These are phyloP conservation scores for Diaporthe nobilis DNA, from an alignment of 2,329 filamentous ascomycete genomes.

Conservation along the genomic window DNA sequence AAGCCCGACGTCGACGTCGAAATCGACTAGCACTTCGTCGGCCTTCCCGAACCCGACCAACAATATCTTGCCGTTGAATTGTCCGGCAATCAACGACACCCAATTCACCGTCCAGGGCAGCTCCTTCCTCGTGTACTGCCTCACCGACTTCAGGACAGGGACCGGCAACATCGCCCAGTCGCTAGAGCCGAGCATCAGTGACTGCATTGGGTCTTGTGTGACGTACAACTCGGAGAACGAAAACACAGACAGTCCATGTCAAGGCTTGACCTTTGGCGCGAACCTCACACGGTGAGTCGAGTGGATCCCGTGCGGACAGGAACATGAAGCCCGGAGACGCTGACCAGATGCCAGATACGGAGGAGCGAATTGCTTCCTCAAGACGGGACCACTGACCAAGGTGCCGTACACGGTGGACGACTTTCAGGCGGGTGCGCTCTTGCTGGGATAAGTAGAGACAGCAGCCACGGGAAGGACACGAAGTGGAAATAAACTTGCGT, in stretches of 20 bases:
- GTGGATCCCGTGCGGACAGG: not conserved
- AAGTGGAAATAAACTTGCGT: not conserved
- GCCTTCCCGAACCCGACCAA: conserved; percentile 25
- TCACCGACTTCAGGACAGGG: not conserved
- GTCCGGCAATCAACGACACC: conserved; percentile 30
- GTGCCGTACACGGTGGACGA: conserved; percentile 7
- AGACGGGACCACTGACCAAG: conserved; percentile 19
- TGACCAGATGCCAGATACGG: conserved; percentile 1
- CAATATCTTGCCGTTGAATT: conserved; percentile 16
- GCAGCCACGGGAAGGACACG: not conserved
- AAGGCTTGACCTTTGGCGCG: conserved; percentile 33
- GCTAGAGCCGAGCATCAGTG: conserved; percentile 7
- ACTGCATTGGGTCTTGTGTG: conserved; percentile 14
- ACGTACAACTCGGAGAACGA: not conserved
- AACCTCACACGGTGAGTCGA: conserved; percentile 18
- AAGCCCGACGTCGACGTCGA: not conserved
- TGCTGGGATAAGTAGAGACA: not conserved
- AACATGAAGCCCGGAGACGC: too few relatives aligned
- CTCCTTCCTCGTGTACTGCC: conserved; percentile 16
- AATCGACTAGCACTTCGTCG: not conserved
- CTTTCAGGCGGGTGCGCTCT: conserved; percentile 16
- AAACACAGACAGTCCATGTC: not conserved
- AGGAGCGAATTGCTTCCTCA: conserved; percentile 29
- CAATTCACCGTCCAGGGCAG: conserved; percentile 3
- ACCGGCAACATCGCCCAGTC: conserved; percentile 22